These are phyloP conservation scores for Begonia loranthoides DNA, from an alignment of 306 rosid species.

Conservation along the genomic window DNA sequence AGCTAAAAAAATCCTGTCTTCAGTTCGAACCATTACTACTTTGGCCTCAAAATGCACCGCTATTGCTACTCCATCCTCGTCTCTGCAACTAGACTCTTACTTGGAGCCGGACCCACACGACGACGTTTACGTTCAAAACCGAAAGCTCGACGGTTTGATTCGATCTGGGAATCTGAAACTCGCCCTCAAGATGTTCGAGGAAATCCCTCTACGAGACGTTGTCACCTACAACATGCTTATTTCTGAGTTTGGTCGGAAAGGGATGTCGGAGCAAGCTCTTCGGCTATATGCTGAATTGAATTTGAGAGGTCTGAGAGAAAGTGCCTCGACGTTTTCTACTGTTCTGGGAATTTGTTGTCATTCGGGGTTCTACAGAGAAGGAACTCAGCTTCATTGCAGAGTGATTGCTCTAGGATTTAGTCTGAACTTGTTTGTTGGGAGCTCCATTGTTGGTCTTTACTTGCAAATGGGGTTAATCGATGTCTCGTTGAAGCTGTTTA, in stretches of 20 bases:
- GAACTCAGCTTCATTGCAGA: conserved; percentile 65
- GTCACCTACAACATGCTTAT: conserved; percentile 64
- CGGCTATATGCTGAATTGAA: conserved; percentile 50
- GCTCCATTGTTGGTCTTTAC: conserved; percentile 43
- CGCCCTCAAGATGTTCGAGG: conserved; percentile 43
- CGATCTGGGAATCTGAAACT: conserved; percentile 23
- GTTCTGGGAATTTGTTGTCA: conserved; percentile 36
- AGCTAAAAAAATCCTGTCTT: conserved; percentile 5
- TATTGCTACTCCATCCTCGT: conserved; percentile 7
- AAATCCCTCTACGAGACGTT: conserved; percentile 39
- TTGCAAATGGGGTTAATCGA: conserved; percentile 24
- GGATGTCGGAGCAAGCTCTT: conserved; percentile 28
- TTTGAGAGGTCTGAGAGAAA: conserved; percentile 33
- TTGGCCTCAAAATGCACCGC: conserved; percentile 1
- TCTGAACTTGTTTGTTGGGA: conserved; percentile 38
- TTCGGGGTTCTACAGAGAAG: conserved; percentile 30
- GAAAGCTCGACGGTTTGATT: conserved; percentile 21
- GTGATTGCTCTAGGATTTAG: conserved; percentile 42
- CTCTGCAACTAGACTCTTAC: conserved; percentile 11
- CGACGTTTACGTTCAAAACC: conserved; percentile 33
- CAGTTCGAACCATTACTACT: conserved; percentile 18
- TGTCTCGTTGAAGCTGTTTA: conserved; percentile 49
- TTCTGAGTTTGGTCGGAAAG: conserved; percentile 29
- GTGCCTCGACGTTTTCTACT: conserved; percentile 38
- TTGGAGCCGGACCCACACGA: conserved; percentile 11